Percentiles rank a stretch among this genome's conserved stretches.
phyloP scores from a whole-genome alignment of 2,329 filamentous ascomycete species.

The Pseudopyricularia cyperi region DNA sequence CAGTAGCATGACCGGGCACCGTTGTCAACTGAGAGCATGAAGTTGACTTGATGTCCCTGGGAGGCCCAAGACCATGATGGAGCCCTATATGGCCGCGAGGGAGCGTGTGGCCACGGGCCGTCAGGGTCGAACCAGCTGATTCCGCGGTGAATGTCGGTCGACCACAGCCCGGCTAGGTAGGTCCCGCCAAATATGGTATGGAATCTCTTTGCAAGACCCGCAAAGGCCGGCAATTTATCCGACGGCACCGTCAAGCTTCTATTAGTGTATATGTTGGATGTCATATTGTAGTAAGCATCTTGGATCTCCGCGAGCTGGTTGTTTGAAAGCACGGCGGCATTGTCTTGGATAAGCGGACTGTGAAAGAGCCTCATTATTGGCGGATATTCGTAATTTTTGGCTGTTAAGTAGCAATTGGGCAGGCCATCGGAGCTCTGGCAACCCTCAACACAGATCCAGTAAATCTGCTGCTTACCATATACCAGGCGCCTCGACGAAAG shows the following conservation, averaged over 20 bases:
- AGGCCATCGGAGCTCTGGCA: neutral
- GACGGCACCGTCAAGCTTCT: neutral
- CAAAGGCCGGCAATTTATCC: neutral
- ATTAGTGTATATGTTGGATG: neutral
- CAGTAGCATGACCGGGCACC: neutral
- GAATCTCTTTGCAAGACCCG: neutral
- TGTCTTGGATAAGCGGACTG: neutral
- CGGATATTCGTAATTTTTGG: neutral
- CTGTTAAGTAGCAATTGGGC: neutral
- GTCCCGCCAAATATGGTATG: neutral
- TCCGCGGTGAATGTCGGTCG: neutral
- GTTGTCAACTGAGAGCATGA: neutral
- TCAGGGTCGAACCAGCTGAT: neutral
- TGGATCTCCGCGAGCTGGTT: neutral
- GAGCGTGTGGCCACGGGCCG: neutral
- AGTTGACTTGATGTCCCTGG: neutral
- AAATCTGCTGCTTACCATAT: neutral
- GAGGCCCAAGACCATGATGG: neutral
- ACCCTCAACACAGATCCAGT: neutral
- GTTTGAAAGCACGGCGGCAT: neutral
- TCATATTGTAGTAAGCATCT: neutral
- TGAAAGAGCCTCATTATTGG: neutral
- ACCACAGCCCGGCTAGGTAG: slow-evolving; percentile 2
- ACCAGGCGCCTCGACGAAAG: neutral
- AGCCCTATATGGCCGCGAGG: neutral